Evolutionary conservation across 768 basidiomycete species (phyloP), one percentile per base, ranked within the genome.

Genomic region (Lactarius deliciosus): DNA sequence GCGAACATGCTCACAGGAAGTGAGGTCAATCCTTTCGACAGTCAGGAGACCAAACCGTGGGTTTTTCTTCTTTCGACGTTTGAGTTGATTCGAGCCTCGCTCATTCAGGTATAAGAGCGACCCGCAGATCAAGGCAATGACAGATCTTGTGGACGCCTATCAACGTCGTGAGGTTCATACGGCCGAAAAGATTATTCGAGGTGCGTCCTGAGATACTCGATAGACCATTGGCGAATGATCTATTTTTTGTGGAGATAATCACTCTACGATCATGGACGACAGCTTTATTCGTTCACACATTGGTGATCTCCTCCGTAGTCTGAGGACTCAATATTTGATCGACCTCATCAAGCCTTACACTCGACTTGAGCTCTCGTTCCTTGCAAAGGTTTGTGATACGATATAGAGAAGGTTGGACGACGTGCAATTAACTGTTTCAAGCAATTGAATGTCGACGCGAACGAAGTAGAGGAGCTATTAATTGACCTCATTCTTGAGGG

Each of bases 321-420:
- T 99, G 64, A 85, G 97, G 8, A 98, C 97, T 0, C 94, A 96
- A 73, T 99, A 98, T 75, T 85, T 99, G 71, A 94, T 98, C 71
- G 97, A 98, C 74, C 86, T 98, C 67, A 97, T 98, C 81, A 96
- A 96, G 76, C 96, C 97, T 9, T 99, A 99, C 79, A 96, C 93
- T 0, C 84, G 96, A 38, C 83, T 99, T 36, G 96, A 98, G 76
- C 82, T 98, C 50, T 85, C 89, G 22, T 97, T 96, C 83, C 85
- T 99, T 6, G 95, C 93, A 40, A 93, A 92, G 82, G 96, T 91
- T 68, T 58, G 80, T 73, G 15, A 13, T 9, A 43, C 0, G 18
- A 15, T 13, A 55, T 13, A 15, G 3, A 5, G n/a, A 32, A 16
- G 18, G n/a, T 28, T 28, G n/a, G 38, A 40, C 11, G 32, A 43